These are phyloP conservation scores for Helminthosporium solani DNA, from an alignment of 2,329 filamentous ascomycete genomes.

Conservation along the genomic window DNA sequence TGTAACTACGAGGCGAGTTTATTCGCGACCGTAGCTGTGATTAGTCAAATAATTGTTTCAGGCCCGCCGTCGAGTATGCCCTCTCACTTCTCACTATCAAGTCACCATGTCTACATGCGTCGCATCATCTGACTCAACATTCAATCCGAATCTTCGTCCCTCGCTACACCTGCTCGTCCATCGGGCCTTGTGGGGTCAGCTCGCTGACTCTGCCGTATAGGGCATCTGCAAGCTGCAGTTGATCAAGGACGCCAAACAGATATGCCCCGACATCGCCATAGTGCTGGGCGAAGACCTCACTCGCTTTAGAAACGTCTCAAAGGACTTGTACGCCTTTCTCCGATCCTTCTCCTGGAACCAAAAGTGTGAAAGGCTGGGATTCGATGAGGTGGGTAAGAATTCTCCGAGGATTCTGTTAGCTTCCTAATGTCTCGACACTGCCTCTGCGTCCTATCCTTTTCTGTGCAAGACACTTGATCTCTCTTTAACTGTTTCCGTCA, in stretches of 20 bases:
- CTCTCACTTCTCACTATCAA: not conserved
- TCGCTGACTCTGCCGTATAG: conserved; percentile 26
- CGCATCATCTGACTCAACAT: not conserved
- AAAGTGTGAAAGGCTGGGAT: conserved; percentile 77
- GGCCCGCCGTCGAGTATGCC: conserved; percentile 1
- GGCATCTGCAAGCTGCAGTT: conserved; percentile 79
- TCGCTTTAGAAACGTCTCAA: conserved; percentile 85
- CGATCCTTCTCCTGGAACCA: conserved; percentile 73
- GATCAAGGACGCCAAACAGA: conserved; percentile 74
- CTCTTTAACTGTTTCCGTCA: not conserved
- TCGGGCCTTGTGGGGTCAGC: no score
- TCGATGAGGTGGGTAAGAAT: conserved; percentile 71
- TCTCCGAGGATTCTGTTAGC: conserved; percentile 20
- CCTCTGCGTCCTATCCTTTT: conserved; percentile 5
- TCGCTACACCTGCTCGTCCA: not conserved
- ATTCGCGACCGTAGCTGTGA: conserved; percentile 58
- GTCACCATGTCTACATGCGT: not conserved
- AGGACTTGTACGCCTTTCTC: conserved; percentile 73
- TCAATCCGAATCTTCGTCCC: no score
- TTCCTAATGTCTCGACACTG: conserved; percentile 14
- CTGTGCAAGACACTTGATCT: not conserved
- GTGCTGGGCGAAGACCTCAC: conserved; percentile 72
- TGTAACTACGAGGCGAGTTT: conserved; percentile 73
- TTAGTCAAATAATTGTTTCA: no score
- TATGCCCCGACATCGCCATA: conserved; percentile 80